phyloP scores from a whole-genome alignment of 345 rosid genomes.

The Reutealis trisperma region DNA sequence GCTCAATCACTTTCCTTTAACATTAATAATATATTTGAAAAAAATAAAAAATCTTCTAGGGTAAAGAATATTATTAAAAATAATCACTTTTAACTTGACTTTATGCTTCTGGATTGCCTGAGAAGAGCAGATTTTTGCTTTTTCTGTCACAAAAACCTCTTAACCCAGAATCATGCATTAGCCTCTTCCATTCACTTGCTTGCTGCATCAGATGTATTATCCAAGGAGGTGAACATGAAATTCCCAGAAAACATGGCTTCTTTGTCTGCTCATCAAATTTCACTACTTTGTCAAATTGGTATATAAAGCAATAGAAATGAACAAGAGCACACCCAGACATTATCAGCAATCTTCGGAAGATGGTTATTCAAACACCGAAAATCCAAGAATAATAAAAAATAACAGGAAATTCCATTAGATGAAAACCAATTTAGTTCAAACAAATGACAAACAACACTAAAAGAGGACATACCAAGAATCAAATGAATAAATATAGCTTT shows the following conservation, averaged over 20 bases:
- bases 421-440: too few species aligned
- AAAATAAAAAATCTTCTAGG: background rate
- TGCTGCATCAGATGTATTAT: conserved; percentile 15
- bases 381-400: background rate
- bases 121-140: background rate
- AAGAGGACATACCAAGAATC: background rate
- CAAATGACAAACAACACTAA: background rate
- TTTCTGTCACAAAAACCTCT: background rate
- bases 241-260: conserved; percentile 87
- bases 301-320: background rate
- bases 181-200: background rate
- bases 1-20: background rate
- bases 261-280: conserved; percentile 59
- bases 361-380: background rate
- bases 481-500: too few species aligned
- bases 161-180: background rate
- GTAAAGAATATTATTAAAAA: background rate
- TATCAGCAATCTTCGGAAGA: background rate
- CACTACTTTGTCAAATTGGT: conserved; percentile 18
- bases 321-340: background rate
- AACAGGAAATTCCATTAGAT: too few species aligned
- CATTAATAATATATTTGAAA: background rate
- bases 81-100: background rate
- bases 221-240: conserved; percentile 73
- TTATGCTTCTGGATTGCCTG: background rate